phyloP scores from a whole-genome alignment of 768 basidiomycete genomes.

The Inosperma sp. region DNA sequence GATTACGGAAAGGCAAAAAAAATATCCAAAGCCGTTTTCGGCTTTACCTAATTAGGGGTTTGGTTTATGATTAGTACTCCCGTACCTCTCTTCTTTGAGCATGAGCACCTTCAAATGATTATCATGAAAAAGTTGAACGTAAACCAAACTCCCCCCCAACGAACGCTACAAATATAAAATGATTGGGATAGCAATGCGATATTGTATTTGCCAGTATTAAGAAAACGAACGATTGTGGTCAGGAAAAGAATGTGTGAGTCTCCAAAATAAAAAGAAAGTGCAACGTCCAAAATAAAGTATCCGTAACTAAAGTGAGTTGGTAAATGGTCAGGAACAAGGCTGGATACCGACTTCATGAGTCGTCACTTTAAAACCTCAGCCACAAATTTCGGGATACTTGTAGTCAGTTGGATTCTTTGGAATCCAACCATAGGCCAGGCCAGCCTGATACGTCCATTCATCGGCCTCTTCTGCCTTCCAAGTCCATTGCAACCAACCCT shows the following conservation, averaged over 20 bases:
- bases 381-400: slow-evolving; percentile 63
- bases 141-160: no score
- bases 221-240: background rate
- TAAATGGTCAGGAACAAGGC: background rate
- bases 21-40: no score
- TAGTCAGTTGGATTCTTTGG: slow-evolving; percentile 49
- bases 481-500: slow-evolving; percentile 77
- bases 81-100: no score
- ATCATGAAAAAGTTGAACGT: no score
- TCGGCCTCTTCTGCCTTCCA: slow-evolving; percentile 83
- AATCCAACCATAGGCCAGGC: slow-evolving; percentile 80
- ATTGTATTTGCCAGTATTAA: no score
- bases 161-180: no score
- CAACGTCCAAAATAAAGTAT: background rate
- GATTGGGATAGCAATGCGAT: no score
- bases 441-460: slow-evolving; percentile 88
- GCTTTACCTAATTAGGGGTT: no score
- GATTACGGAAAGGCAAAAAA: no score
- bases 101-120: no score
- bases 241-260: no score
- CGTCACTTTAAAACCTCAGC: slow-evolving; percentile 16
- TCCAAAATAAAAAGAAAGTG: background rate
- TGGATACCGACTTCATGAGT: background rate
- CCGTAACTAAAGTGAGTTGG: background rate
- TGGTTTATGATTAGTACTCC: no score